phyloP scores from a whole-genome alignment of 2,329 filamentous ascomycete genomes.

The Ustulina deusta region DNA sequence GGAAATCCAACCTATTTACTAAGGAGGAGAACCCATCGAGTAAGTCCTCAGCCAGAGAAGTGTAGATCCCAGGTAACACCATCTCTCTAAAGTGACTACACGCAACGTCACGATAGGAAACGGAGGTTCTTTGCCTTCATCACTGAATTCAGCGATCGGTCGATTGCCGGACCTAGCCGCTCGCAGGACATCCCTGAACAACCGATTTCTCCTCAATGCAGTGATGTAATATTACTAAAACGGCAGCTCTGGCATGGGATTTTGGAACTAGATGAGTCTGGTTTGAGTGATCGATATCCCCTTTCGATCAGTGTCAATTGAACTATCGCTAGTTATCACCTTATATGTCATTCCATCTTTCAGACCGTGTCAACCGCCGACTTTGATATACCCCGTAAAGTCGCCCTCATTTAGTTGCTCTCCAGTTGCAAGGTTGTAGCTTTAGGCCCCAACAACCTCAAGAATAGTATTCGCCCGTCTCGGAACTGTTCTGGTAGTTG shows the following conservation, averaged over 20 bases:
- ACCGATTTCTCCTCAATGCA: no score
- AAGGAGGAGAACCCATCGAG: not conserved
- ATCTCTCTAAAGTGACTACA: conserved; percentile 26
- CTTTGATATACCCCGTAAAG: conserved; percentile 41
- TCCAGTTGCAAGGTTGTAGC: conserved; percentile 40
- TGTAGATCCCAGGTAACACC: conserved; percentile 9
- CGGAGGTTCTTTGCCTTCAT: not conserved
- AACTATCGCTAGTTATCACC: not conserved
- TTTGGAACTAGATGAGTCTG: no score
- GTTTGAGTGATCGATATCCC: not conserved
- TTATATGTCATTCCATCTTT: not conserved
- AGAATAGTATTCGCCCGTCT: conserved; percentile 42
- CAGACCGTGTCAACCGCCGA: conserved; percentile 13
- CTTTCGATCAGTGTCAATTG: not conserved
- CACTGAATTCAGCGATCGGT: no score
- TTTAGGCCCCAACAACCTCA: conserved; percentile 41
- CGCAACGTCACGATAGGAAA: conserved; percentile 13
- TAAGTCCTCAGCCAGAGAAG: not conserved
- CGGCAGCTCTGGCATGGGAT: no score
- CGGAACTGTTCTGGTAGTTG: conserved; percentile 43
- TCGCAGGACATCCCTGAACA: no score
- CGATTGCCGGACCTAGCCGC: no score
- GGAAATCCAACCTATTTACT: conserved; percentile 22
- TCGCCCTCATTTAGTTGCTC: conserved; percentile 41
- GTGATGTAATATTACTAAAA: no score